A percentile compares a stretch with the other conserved stretches of the same genome.
Evolutionary conservation across 805 yeast species (phyloP).

Genomic region (Gaillardinia entomophila): DNA sequence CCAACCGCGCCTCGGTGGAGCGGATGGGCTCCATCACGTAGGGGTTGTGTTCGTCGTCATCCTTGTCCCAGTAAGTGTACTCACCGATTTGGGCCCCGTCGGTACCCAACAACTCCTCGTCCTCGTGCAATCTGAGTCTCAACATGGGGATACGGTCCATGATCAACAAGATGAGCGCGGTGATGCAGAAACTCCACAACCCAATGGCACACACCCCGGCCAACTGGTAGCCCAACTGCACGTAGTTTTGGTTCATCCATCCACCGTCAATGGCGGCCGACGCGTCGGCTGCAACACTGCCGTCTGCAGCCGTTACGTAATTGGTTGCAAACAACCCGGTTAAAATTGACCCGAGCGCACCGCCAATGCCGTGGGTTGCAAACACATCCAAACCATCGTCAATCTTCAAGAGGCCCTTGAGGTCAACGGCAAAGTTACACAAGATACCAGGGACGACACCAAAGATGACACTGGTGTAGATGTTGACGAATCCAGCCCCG

Average conservation of each 20-base stretch:
- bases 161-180: slow-evolving; percentile 57
- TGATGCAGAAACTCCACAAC: slow-evolving; percentile 69
- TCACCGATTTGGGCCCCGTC: slow-evolving; percentile 92
- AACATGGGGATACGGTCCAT: slow-evolving; percentile 78
- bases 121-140: slow-evolving; percentile 75
- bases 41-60: slow-evolving; percentile 25
- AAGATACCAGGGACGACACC: slow-evolving; percentile 73
- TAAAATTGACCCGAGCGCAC: slow-evolving; percentile 72
- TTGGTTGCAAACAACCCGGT: slow-evolving; percentile 93
- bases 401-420: slow-evolving; percentile 63
- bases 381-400: slow-evolving; percentile 96
- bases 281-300: slow-evolving; percentile 37
- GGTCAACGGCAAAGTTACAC: slow-evolving; percentile 82
- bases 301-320: slow-evolving; percentile 82
- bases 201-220: slow-evolving; percentile 71
- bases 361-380: slow-evolving; percentile 93
- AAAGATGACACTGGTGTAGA: slow-evolving; percentile 80
- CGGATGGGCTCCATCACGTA: slow-evolving; percentile 78
- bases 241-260: slow-evolving; percentile 79
- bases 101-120: slow-evolving; percentile 83
- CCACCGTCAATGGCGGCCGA: slow-evolving; percentile 59
- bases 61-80: slow-evolving; percentile 55
- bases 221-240: slow-evolving; percentile 82
- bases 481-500: slow-evolving; percentile 94
- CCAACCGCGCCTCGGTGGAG: slow-evolving; percentile 42